Conservation (phyloP, 768 basidiomycete species). For the Lentinula raphanica region DNA sequence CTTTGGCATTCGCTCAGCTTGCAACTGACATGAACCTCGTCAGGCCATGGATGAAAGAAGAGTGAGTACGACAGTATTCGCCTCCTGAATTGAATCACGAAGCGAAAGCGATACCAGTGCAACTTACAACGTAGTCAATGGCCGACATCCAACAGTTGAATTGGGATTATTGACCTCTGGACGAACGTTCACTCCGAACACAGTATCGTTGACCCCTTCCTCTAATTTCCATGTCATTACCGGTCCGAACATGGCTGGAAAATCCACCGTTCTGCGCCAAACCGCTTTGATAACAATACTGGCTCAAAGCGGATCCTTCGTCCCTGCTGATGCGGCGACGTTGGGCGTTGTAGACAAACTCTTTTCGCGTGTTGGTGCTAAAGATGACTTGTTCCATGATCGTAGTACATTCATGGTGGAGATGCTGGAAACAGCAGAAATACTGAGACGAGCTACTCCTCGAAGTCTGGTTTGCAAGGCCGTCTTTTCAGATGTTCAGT, state of each 20-base stretch:
- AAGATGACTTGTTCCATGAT: slow-evolving; percentile 91
- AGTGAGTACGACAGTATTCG: slow-evolving; percentile 41
- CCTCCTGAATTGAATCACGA: not conserved
- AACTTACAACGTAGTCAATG: slow-evolving; percentile 65
- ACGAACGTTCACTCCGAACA: slow-evolving; percentile 83
- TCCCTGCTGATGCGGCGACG: slow-evolving; percentile 77
- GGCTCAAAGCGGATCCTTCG: slow-evolving; percentile 90
- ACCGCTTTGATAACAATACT: slow-evolving; percentile 85
- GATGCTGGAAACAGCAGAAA: slow-evolving; percentile 92
- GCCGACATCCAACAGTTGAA: slow-evolving; percentile 92
- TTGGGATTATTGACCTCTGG: slow-evolving; percentile 70
- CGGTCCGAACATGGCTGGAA: slow-evolving; percentile 95
- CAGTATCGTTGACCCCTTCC: slow-evolving; percentile 51
- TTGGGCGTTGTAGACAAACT: slow-evolving; percentile 87
- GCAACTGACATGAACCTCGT: slow-evolving; percentile 76
- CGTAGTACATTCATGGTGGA: slow-evolving; percentile 98
- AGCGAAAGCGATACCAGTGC: slow-evolving; percentile 29
- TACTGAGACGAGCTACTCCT: slow-evolving; percentile 76
- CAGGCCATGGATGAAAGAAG: slow-evolving; percentile 60
- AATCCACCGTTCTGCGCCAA: slow-evolving; percentile 90
- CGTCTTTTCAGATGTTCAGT: not conserved
- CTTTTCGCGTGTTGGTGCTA: slow-evolving; percentile 92
- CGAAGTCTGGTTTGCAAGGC: slow-evolving; percentile 64
- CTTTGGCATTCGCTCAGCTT: slow-evolving; percentile 72
- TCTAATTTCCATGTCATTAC: slow-evolving; percentile 80